Percentiles rank a stretch among this genome's conserved stretches.
Evolutionary conservation across 306 rosid genomes (phyloP).

Genomic region (Medicago lupulina): DNA sequence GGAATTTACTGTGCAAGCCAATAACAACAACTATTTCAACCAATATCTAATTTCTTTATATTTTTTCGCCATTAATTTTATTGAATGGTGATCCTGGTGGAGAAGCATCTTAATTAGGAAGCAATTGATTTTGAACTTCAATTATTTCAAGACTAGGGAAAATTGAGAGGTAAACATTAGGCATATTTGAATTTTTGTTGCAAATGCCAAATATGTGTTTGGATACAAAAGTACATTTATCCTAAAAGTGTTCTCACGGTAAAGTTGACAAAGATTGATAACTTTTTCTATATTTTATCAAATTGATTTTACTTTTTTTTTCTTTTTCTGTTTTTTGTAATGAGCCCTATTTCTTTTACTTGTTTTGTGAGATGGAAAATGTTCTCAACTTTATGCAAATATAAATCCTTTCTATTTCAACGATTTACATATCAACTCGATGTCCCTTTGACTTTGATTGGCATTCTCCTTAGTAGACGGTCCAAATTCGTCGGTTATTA

Average conservation of each 20-base stretch:
- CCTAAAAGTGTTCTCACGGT: neutral
- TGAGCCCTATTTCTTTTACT: neutral
- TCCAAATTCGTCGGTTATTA: too few relatives aligned
- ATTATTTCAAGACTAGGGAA: neutral
- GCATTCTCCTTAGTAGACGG: too few relatives aligned
- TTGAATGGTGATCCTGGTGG: neutral
- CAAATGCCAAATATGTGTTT: neutral
- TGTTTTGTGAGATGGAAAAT: neutral
- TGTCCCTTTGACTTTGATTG: too few relatives aligned
- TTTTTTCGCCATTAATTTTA: neutral
- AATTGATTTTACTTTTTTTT: neutral
- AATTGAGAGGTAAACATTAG: neutral
- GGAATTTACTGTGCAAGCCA: constrained; percentile 37
- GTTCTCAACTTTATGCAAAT: neutral
- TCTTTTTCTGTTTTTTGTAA: neutral
- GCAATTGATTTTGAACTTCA: too few relatives aligned
- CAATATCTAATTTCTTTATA: constrained; percentile 3
- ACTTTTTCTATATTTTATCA: neutral
- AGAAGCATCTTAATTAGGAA: too few relatives aligned
- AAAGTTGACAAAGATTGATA: constrained; percentile 3
- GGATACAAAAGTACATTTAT: neutral
- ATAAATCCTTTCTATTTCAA: too few relatives aligned
- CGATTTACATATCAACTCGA: too few relatives aligned
- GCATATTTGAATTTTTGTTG: neutral
- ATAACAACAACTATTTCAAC: neutral